Evolutionary conservation across 768 basidiomycete genomes (phyloP).

Genomic region (Rhodotorula kratochvilovae): DNA sequence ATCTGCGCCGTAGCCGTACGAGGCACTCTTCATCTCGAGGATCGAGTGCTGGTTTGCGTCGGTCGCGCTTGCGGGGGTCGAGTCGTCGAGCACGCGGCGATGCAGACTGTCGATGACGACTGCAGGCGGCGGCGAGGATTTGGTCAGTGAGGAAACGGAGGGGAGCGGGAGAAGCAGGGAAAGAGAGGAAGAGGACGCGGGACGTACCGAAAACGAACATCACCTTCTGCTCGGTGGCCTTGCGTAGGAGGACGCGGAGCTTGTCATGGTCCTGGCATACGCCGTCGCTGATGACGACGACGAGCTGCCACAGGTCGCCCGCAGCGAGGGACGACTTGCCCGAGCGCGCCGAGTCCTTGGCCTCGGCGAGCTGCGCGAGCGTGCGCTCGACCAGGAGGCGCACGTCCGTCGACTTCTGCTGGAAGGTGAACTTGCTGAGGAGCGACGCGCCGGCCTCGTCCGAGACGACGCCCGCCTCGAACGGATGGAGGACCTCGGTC

Average conservation of each 20-base stretch:
- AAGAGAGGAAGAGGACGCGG: background rate
- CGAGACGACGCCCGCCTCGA: slow-evolving; percentile 72
- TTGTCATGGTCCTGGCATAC: slow-evolving; percentile 92
- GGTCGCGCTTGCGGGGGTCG: slow-evolving; percentile 11
- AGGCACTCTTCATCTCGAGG: slow-evolving; percentile 83
- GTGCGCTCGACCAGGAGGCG: slow-evolving; percentile 64
- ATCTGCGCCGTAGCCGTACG: slow-evolving; percentile 64
- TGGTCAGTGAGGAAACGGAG: background rate
- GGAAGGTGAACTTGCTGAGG: slow-evolving; percentile 78
- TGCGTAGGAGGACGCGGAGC: slow-evolving; percentile 70
- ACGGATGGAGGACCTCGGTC: slow-evolving; percentile 82
- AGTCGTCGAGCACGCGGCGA: slow-evolving; percentile 31
- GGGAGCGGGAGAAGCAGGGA: background rate
- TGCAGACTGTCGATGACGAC: slow-evolving; percentile 84
- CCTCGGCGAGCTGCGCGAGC: slow-evolving; percentile 60
- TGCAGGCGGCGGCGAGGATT: background rate
- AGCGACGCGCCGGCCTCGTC: slow-evolving; percentile 75
- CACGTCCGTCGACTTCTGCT: slow-evolving; percentile 84
- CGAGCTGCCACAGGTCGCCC: slow-evolving; percentile 89
- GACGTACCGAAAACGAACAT: slow-evolving; percentile 78
- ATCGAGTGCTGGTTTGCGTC: slow-evolving; percentile 64
- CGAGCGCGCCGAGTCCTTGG: slow-evolving; percentile 61
- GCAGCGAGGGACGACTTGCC: slow-evolving; percentile 56
- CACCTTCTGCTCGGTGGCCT: slow-evolving; percentile 80
- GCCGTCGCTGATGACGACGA: slow-evolving; percentile 96